Evolutionary conservation across 2,329 filamentous ascomycete genomes (phyloP), one percentile per base, ranked within the genome.

Genomic region (Xylaria sp.): DNA sequence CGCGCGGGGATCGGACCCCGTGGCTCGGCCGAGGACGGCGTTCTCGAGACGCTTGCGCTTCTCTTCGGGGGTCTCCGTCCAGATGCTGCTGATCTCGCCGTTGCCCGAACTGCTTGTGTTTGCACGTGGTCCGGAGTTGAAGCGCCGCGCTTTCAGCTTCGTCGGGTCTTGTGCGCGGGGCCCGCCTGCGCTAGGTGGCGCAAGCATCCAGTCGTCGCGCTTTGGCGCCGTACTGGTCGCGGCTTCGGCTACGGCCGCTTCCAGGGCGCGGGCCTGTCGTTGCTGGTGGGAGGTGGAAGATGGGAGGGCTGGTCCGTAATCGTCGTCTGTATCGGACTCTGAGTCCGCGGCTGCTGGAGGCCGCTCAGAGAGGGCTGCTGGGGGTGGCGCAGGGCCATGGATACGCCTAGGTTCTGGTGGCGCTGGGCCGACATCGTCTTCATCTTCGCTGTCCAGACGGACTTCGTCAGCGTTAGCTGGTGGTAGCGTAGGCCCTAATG

Each of bases 61-160:
- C 77, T 97, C 86, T 73, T 94, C 91, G 0, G 92, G 91, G 8
- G 92, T 97, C 76, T 98, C 94, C 0, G 92, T 93, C 94, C 94
- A 98, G 43, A 94, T 87, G 21, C 86, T 87, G 71, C 85, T 84
- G 46, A 92, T 83, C 11, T 83, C 83, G 64, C 79, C 79, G 17
- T 62, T 62, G 27, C 70, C 67, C 8, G 71, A 74, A 4, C 70
- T 70, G n/a, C 73, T 44, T 0, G 70, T 64, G 9, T 67, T 68
- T 2, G 78, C 75, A n/a, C 76, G 75, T 11, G 79, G 78, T 3
- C 85, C 84, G 37, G 90, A 90, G 53, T 92, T 88, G 80, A 97
- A 98, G 67, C 91, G 93, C 63, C 92, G 89, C 65, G 87, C 89
- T 69, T 89, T 88, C 62, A 94, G 81, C 75, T 93, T 93, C 4